Evolutionary conservation across 2,329 filamentous ascomycete species (phyloP), one percentile per base, ranked within the genome.

Genomic region (Phyllosticta citriasiana): DNA sequence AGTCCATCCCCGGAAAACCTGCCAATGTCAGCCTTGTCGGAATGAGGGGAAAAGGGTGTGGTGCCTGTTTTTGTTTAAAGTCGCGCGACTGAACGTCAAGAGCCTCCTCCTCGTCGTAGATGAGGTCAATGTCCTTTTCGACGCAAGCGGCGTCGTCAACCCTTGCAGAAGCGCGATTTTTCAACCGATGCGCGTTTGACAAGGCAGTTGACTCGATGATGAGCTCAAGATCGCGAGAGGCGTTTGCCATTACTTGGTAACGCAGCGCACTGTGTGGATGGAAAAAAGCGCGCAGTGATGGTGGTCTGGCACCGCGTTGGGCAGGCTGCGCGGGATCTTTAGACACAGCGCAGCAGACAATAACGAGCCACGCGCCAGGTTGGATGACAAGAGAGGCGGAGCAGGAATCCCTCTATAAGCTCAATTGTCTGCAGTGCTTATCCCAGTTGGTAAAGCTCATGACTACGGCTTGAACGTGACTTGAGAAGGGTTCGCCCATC

Each of bases 21-120:
- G 26, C 16, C 2, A 6, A 22, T 62, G 30, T 55, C 26, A 47
- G 35, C n/a, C 27, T 7, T 9, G 56, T 52, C 26, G 24, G 26
- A 25, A 50, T 26, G 35, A 30, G 12, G 19, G 22, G 7, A 22
- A 27, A 22, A 1, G n/a, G 19, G 30, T 16, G 12, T 51, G 22
- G 22, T 55, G 64, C 63, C 60, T 65, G 63, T 27, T 62, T 62
- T 51, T 59, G 62, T 33, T 65, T 65, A 50, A 62, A 63, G 47
- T 65, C 63, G 16, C 62, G 50, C 27, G 62, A 57, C 53, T 62
- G 62, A 12, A 62, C 58, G 27, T 51, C 62, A 54, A 58, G 47
- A 30, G 30, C 55, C 19, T 64, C 63, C 47, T 63, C 57, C 27
- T 64, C 62, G 59, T 62, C 59, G 47, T 56, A 62, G 26, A 57